phyloP scores from a whole-genome alignment of 495 filamentous ascomycete genomes.

The Amniculicola lignicola region DNA sequence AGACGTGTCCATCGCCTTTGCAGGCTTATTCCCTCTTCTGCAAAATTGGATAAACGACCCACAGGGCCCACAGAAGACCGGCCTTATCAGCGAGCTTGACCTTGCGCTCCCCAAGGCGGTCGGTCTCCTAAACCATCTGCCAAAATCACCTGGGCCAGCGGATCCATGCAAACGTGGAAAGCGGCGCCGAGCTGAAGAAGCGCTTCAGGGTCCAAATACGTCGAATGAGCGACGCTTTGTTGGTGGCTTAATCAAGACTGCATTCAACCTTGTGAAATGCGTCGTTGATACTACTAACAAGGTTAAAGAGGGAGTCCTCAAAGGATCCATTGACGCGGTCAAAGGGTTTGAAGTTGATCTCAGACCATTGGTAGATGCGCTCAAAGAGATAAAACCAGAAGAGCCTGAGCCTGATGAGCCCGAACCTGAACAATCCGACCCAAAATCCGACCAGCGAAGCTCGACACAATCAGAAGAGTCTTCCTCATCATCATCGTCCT shows the following conservation, averaged over 20 bases:
- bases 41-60: conserved; percentile 4
- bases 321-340: neutral
- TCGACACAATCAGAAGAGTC: neutral
- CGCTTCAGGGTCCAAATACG: neutral
- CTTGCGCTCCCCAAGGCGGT: conserved; percentile 1
- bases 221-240: neutral
- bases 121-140: neutral
- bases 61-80: neutral
- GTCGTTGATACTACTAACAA: conserved; percentile 7
- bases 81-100: neutral
- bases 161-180: neutral
- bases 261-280: conserved; percentile 2
- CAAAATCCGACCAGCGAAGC: neutral
- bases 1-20: neutral
- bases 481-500: conserved; percentile 2
- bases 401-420: neutral
- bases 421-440: neutral
- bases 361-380: conserved; percentile 5
- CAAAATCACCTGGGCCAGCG: neutral
- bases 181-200: neutral
- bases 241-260: conserved; percentile 4
- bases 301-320: conserved; percentile 2
- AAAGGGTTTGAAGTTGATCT: neutral
- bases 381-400: neutral
- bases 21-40: conserved; percentile 4